A percentile compares a stretch with the other conserved stretches of the same genome.
Evolutionary conservation across 495 filamentous ascomycete species (phyloP).

Genomic region (Trichocladium uniseriatum): DNA sequence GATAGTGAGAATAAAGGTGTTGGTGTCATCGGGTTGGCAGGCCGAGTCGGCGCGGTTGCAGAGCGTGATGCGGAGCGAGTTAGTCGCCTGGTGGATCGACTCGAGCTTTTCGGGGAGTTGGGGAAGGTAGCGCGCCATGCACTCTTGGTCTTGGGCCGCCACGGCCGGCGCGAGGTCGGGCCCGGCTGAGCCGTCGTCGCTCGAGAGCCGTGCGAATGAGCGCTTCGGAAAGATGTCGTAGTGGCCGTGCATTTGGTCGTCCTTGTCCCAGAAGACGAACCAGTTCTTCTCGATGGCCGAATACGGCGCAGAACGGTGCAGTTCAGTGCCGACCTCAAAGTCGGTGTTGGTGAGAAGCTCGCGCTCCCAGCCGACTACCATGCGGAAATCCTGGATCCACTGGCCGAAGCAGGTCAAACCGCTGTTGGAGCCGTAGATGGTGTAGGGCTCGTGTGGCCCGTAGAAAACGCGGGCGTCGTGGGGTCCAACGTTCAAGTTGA

Average conservation of each 20-base stretch:
- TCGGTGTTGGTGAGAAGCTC: slow-evolving; percentile 10
- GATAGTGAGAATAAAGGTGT: slow-evolving; percentile 44
- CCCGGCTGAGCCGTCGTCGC: slow-evolving; percentile 32
- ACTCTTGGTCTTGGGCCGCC: slow-evolving; percentile 26
- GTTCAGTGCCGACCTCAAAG: slow-evolving; percentile 35
- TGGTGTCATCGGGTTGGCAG: slow-evolving; percentile 31
- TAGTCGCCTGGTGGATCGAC: slow-evolving; percentile 48
- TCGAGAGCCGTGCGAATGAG: slow-evolving; percentile 33
- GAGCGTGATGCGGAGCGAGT: slow-evolving; percentile 44
- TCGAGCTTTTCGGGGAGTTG: slow-evolving; percentile 21
- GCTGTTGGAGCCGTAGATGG: slow-evolving; percentile 43
- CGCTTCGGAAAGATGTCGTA: slow-evolving; percentile 41
- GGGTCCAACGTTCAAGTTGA: slow-evolving; percentile 35
- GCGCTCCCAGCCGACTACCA: slow-evolving; percentile 35
- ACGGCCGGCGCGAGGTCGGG: slow-evolving; percentile 29
- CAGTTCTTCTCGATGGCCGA: slow-evolving; percentile 45
- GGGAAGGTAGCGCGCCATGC: slow-evolving; percentile 36
- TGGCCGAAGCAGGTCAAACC: slow-evolving; percentile 42
- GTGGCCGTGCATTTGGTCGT: slow-evolving; percentile 38
- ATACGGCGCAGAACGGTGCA: slow-evolving; percentile 36
- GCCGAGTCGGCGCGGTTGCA: slow-evolving; percentile 38
- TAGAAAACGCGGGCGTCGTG: slow-evolving; percentile 48
- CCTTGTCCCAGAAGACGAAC: slow-evolving; percentile 46
- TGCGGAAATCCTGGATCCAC: slow-evolving; percentile 43
- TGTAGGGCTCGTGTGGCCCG: slow-evolving; percentile 37